Evolutionary conservation across 108 stramenopile genomes (phyloP).

Genomic region (Nitzschia palea): DNA sequence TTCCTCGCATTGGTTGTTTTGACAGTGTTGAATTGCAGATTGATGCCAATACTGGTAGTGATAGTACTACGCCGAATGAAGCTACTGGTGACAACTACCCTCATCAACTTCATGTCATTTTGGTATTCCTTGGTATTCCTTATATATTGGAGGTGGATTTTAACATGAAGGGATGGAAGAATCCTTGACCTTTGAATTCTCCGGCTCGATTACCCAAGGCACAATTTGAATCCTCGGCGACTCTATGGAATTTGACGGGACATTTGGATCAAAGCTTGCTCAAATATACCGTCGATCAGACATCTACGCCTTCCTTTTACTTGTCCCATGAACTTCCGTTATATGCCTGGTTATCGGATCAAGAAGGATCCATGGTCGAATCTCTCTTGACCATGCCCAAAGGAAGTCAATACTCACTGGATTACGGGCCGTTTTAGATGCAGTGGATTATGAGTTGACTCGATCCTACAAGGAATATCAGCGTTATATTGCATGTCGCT

Average conservation of each 20-base stretch:
- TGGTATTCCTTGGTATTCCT: constrained; percentile 78
- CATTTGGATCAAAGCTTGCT: constrained; percentile 57
- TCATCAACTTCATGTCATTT: constrained; percentile 46
- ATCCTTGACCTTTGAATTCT: constrained; percentile 4
- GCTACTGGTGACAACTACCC: constrained; percentile 5
- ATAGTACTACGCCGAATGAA: too few relatives aligned
- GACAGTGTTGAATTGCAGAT: constrained; percentile 62
- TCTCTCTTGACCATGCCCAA: constrained; percentile 29
- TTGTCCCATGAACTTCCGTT: constrained; percentile 71
- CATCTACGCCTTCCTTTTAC: constrained; percentile 42
- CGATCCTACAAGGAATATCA: constrained; percentile 75
- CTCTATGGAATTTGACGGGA: constrained; percentile 69
- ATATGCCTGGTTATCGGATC: constrained; percentile 42
- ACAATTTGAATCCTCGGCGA: constrained; percentile 72
- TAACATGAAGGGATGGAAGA: constrained; percentile 62
- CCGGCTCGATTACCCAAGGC: constrained; percentile 57
- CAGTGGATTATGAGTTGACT: constrained; percentile 66
- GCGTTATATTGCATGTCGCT: constrained; percentile 41
- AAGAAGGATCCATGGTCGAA: constrained; percentile 10
- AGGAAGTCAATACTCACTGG: constrained; percentile 47
- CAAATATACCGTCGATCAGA: constrained; percentile 73
- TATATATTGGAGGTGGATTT: constrained; percentile 81
- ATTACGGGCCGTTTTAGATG: constrained; percentile 51
- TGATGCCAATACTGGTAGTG: not conserved
- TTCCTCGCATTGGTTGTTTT: constrained; percentile 68